Evolutionary conservation across 495 filamentous ascomycete species (phyloP).

Genomic region (Xylaria nigripes): DNA sequence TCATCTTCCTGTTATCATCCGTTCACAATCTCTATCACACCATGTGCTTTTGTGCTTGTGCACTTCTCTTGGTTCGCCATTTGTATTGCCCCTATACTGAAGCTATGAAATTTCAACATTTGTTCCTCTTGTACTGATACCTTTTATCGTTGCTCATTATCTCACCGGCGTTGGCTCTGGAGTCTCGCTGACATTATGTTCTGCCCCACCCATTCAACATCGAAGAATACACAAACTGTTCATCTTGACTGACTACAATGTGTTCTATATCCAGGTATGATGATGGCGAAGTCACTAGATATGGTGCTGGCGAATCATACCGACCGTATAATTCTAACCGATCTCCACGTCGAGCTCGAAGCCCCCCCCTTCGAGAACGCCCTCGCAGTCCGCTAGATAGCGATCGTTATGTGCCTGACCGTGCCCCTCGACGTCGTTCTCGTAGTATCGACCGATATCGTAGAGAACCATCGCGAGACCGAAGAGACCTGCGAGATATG

Average conservation of each 20-base stretch:
- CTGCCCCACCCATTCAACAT: not conserved
- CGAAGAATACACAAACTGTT: not conserved
- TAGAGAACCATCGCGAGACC: conserved; percentile 27
- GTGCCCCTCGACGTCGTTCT: conserved; percentile 28
- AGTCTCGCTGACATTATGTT: not conserved
- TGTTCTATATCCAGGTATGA: conserved; percentile 31
- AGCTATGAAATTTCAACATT: not conserved
- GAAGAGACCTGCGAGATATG: conserved; percentile 12
- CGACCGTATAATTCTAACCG: conserved; percentile 42
- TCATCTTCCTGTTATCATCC: not conserved
- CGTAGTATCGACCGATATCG: conserved; percentile 29
- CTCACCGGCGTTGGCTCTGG: no score
- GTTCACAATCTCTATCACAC: not conserved
- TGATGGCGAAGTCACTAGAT: conserved; percentile 47
- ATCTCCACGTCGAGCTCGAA: conserved; percentile 36
- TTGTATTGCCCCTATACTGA: not conserved
- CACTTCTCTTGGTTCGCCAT: not conserved
- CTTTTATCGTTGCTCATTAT: not conserved
- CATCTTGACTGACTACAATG: not conserved
- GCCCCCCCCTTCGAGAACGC: conserved; percentile 32
- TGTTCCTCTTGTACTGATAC: not conserved
- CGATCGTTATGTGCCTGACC: conserved; percentile 29
- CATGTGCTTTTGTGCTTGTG: not conserved
- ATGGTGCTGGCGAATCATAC: conserved; percentile 51
- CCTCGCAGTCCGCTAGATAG: conserved; percentile 31